Conservation (phyloP, 768 basidiomycete species). For the Grammothele lineata region DNA sequence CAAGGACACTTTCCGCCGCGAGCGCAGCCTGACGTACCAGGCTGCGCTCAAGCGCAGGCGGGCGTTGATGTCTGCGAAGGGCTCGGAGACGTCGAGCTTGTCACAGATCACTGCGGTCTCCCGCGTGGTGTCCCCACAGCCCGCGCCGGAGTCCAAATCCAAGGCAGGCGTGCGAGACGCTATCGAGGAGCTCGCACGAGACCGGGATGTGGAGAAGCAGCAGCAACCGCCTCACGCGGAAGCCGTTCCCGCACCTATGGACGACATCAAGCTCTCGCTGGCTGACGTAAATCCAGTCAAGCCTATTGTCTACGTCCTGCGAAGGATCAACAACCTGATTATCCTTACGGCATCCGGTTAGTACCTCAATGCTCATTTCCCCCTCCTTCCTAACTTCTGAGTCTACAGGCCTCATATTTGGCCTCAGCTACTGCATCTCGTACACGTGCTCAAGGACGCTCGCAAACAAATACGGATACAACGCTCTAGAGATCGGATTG, state of each 20-base stretch:
- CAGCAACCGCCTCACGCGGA: not conserved
- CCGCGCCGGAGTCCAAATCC: not conserved
- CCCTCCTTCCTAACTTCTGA: too few species aligned
- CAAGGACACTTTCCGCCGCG: slow-evolving; percentile 77
- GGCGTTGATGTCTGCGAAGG: slow-evolving; percentile 18
- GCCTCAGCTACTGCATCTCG: slow-evolving; percentile 62
- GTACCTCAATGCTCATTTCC: too few species aligned
- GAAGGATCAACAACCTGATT: slow-evolving; percentile 60
- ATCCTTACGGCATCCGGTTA: slow-evolving; percentile 64
- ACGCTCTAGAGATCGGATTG: slow-evolving; percentile 68
- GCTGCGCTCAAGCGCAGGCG: slow-evolving; percentile 46
- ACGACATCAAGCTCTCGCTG: slow-evolving; percentile 47
- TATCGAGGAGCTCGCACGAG: slow-evolving; percentile 5
- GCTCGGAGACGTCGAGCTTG: slow-evolving; percentile 22
- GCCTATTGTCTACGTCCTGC: slow-evolving; percentile 55
- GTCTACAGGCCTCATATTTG: slow-evolving; percentile 66
- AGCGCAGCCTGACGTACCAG: slow-evolving; percentile 81
- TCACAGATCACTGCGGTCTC: slow-evolving; percentile 18
- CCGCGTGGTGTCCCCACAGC: not conserved
- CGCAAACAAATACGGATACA: slow-evolving; percentile 55
- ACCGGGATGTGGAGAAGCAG: slow-evolving; percentile 2
- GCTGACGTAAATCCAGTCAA: slow-evolving; percentile 73
- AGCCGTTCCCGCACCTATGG: slow-evolving; percentile 16
- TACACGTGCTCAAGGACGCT: slow-evolving; percentile 78
- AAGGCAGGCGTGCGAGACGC: not conserved